Evolutionary conservation across 768 basidiomycete genomes (phyloP).

Genomic region (Chalciporus piperatus): DNA sequence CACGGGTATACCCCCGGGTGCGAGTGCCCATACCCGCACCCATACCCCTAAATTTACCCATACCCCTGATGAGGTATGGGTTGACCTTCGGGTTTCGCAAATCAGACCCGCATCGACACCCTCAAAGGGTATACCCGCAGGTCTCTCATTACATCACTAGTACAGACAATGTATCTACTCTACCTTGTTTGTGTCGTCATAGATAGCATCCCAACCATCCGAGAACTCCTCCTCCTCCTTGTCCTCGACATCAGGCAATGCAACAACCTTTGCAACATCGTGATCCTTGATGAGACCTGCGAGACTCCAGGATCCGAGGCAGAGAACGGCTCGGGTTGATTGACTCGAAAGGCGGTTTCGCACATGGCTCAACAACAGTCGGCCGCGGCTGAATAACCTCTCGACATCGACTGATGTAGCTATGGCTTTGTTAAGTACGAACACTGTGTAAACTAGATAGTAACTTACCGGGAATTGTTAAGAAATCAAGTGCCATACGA

Average conservation of each 20-base stretch:
- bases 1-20: background rate
- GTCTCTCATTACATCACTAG: no score
- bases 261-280: background rate
- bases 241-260: background rate
- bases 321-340: conserved; percentile 27
- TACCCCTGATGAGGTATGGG: background rate
- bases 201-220: no score
- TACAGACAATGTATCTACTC: no score
- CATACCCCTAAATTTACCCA: background rate
- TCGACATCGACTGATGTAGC: conserved; percentile 32
- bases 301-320: conserved; percentile 29
- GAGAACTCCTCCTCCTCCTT: background rate
- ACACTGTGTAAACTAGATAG: no score
- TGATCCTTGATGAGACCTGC: conserved; percentile 18
- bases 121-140: background rate
- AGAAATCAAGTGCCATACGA: no score
- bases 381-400: conserved; percentile 25
- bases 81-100: background rate
- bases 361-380: conserved; percentile 27
- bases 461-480: no score
- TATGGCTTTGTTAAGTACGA: conserved; percentile 1
- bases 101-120: background rate
- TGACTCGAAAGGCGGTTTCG: conserved; percentile 25
- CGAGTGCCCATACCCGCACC: background rate
- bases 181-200: no score